Base-by-base conservation (phyloP, 257 asterid genomes). In the Mentha longifolia region DNA sequence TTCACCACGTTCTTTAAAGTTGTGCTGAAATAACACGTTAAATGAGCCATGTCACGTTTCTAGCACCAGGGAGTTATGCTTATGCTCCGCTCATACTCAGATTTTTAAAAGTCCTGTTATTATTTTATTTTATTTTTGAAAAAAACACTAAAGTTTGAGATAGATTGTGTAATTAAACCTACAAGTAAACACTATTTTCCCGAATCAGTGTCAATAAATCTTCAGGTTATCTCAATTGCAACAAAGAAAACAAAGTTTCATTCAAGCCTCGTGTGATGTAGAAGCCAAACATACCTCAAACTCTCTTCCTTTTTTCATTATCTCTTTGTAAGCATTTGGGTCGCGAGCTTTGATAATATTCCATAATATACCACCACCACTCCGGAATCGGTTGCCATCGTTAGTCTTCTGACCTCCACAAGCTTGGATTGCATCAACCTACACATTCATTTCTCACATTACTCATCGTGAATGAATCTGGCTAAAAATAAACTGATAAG, bases 351-450 rank as follows among this genome's bases (percentile, higher is more conserved):
- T 95, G 80, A 92, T 83, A 73, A 95, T 82, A 80, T 84, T 89
- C 99, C 96, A 95, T 52, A 92, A 77, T 82, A 92, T 82, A 58
- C 99, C 98, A 66, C 99, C 96, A 58, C 97, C 97, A 50, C 22
- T 81, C 42, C 97, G 90, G 39, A 50, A 81, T 28, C 96, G 96
- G 71, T 72, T 74, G 20, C 97, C 96, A 81, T 87, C 95, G 13
- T 80, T 76, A 39, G 95, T 89, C 83, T 87, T 89, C 81, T 95
- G 97, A 39, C 99, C 98, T 33, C 98, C 99, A 84, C 96, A 92
- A 58, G 88, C 85, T 84, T 84, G 98, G 79, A 95, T 88, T 58
- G 97, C 99, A 68, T 92, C 95, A 66, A 95, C 98, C 99, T 92
- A 80, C 76, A 84, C 15, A 47, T 55, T 74, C 57, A 17, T n/a